phyloP scores from a whole-genome alignment of 495 filamentous ascomycete genomes.

The Cercophora samala region DNA sequence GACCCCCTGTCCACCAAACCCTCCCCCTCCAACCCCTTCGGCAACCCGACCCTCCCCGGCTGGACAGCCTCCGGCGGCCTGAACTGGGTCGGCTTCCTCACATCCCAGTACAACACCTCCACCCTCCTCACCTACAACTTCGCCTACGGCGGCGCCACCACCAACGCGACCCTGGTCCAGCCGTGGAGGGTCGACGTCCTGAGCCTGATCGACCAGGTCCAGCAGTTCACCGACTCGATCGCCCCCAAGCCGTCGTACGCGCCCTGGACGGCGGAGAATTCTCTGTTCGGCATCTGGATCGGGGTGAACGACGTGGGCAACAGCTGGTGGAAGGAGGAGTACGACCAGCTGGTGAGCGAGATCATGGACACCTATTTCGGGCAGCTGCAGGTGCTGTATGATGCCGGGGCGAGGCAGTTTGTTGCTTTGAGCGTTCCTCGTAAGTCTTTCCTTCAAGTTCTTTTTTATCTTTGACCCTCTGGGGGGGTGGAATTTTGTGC shows the following conservation, averaged over 20 bases:
- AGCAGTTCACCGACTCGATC: constrained; percentile 43
- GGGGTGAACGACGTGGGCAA: constrained; percentile 80
- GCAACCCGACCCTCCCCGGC: constrained; percentile 67
- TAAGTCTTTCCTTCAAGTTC: constrained; percentile 23
- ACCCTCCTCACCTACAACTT: constrained; percentile 63
- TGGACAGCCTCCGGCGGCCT: constrained; percentile 57
- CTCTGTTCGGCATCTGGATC: constrained; percentile 69
- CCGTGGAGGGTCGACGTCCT: constrained; percentile 48
- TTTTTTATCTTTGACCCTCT: no score
- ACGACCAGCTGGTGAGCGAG: constrained; percentile 43
- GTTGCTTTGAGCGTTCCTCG: constrained; percentile 71
- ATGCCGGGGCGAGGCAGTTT: constrained; percentile 67
- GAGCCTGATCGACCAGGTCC: constrained; percentile 58
- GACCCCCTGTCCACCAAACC: constrained; percentile 59
- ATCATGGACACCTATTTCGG: constrained; percentile 59
- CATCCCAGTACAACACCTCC: constrained; percentile 58
- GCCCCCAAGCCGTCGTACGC: constrained; percentile 37
- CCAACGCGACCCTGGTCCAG: constrained; percentile 56
- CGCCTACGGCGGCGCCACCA: constrained; percentile 66
- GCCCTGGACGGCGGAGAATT: constrained; percentile 58
- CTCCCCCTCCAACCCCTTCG: constrained; percentile 62
- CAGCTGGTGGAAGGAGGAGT: constrained; percentile 50
- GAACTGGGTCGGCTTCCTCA: constrained; percentile 69
- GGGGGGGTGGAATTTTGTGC: constrained; percentile 3
- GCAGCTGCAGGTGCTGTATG: constrained; percentile 57